Evolutionary conservation across 345 rosid species (phyloP).

Genomic region (Toxicodendron radicans): DNA sequence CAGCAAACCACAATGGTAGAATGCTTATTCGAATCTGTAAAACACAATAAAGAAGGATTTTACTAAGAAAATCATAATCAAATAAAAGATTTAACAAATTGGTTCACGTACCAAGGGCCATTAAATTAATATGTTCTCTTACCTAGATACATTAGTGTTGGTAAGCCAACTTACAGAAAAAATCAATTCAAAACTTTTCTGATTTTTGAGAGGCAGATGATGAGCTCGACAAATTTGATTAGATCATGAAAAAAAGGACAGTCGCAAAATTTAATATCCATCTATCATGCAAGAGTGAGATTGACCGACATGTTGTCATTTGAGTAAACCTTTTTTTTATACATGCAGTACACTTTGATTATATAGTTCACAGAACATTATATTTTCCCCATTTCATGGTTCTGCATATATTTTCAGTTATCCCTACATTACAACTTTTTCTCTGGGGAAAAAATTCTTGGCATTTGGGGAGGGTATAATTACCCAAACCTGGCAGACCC

Average conservation of each 20-base stretch:
- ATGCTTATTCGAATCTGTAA: constrained; percentile 60
- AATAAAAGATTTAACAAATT: neutral
- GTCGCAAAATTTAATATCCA: neutral
- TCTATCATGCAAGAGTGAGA: neutral
- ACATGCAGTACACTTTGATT: neutral
- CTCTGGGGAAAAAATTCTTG: too few relatives aligned
- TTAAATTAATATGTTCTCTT: neutral
- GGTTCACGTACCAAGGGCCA: neutral
- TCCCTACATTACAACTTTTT: too few relatives aligned
- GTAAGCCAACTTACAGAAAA: constrained; percentile 3
- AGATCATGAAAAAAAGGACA: neutral
- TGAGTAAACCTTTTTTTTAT: too few relatives aligned
- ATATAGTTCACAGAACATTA: neutral
- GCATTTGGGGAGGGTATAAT: too few relatives aligned
- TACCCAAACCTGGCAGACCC: too few relatives aligned
- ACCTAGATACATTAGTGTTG: neutral
- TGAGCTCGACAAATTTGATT: neutral
- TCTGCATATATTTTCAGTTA: too few relatives aligned
- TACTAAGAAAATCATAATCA: constrained; percentile 21
- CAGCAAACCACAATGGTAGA: constrained; percentile 66
- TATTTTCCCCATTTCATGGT: neutral
- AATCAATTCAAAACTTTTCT: neutral
- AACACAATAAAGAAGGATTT: constrained; percentile 21
- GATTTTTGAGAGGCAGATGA: neutral
- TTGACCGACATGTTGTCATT: neutral